Percentiles rank a stretch among this genome's conserved stretches.
phyloP scores from a whole-genome alignment of 495 filamentous ascomycete genomes.

The Annulohypoxylon nitens region DNA sequence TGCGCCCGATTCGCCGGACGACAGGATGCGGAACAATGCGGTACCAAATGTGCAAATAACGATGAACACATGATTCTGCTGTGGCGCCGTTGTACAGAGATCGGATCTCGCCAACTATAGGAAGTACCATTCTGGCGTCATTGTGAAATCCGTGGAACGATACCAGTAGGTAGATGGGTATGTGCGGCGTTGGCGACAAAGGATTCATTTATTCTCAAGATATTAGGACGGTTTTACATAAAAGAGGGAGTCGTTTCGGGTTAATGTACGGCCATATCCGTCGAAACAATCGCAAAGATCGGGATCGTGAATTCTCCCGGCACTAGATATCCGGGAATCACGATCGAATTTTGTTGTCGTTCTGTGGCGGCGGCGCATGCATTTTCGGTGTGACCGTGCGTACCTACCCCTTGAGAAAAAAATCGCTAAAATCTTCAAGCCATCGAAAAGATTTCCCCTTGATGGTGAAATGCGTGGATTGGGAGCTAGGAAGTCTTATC shows the following conservation, averaged over 20 bases:
- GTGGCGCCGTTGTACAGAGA: conserved; percentile 25
- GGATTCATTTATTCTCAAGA: neutral
- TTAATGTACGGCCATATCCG: conserved; percentile 3
- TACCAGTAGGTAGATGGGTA: neutral
- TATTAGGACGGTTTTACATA: neutral
- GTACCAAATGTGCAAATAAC: conserved; percentile 5
- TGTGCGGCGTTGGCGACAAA: neutral
- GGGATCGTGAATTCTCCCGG: conserved; percentile 16
- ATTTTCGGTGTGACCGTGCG: conserved; percentile 1
- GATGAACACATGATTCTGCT: neutral
- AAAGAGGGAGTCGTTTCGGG: neutral
- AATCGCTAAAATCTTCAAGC: neutral
- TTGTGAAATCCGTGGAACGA: neutral
- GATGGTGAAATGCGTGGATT: neutral
- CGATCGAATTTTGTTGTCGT: conserved; percentile 5
- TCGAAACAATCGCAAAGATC: conserved; percentile 1
- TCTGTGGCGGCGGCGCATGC: conserved; percentile 10
- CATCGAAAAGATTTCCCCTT: conserved; percentile 16
- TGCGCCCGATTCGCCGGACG: neutral
- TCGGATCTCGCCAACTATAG: conserved; percentile 11
- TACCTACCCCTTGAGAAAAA: neutral
- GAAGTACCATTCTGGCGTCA: conserved; percentile 3
- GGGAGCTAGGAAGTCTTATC: conserved; percentile 21
- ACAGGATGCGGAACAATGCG: neutral
- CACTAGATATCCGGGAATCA: conserved; percentile 20